Conservation (phyloP, 2,329 filamentous ascomycete species). For the Neophaeococcomyces aloes region DNA sequence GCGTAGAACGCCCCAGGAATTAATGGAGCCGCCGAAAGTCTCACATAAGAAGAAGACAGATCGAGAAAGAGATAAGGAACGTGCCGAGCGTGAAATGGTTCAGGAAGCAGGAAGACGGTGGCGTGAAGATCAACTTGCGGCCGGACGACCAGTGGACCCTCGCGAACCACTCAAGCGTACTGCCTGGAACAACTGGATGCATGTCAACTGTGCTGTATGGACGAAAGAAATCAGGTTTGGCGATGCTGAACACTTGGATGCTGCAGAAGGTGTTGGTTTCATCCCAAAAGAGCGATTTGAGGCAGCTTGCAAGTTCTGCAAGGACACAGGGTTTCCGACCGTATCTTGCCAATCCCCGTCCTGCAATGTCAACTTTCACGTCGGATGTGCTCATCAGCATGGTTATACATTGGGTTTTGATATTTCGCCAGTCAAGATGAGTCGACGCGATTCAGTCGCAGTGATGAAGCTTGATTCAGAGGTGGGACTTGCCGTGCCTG, state of each 20-base stretch:
- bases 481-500: slow-evolving; percentile 70
- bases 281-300: slow-evolving; percentile 65
- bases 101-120: slow-evolving; percentile 72
- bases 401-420: slow-evolving; percentile 84
- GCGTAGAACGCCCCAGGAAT: slow-evolving; percentile 67
- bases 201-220: slow-evolving; percentile 87
- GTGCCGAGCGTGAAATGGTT: slow-evolving; percentile 72
- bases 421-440: slow-evolving; percentile 78
- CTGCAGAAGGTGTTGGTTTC: slow-evolving; percentile 79
- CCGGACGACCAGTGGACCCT: slow-evolving; percentile 71
- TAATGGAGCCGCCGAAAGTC: slow-evolving; percentile 70
- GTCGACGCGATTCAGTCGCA: slow-evolving; percentile 66
- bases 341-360: slow-evolving; percentile 59
- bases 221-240: slow-evolving; percentile 89
- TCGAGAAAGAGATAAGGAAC: slow-evolving; percentile 80
- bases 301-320: slow-evolving; percentile 75
- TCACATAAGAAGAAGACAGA: slow-evolving; percentile 84
- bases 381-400: slow-evolving; percentile 78
- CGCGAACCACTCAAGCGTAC: slow-evolving; percentile 89
- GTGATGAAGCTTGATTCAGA: slow-evolving; percentile 74
- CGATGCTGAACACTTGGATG: slow-evolving; percentile 67
- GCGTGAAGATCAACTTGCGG: slow-evolving; percentile 68
- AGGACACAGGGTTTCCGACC: slow-evolving; percentile 58
- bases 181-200: slow-evolving; percentile 95
- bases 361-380: slow-evolving; percentile 55